Evolutionary conservation across 495 filamentous ascomycete species (phyloP).

Genomic region (Trypethelium eluteriae): DNA sequence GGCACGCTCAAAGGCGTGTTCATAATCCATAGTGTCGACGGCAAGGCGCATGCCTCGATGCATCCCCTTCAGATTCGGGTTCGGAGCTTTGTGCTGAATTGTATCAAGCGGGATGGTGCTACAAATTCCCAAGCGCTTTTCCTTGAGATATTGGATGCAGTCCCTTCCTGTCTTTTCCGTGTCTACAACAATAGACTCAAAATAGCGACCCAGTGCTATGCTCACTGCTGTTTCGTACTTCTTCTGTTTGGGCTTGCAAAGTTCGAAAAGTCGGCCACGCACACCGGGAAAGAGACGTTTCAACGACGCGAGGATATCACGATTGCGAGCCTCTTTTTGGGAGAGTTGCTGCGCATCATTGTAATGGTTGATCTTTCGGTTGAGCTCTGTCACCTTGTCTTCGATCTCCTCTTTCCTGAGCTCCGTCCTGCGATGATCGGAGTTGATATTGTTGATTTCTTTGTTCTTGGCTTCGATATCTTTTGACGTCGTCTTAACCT

Average conservation of each 20-base stretch:
- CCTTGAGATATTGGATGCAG: constrained; percentile 88
- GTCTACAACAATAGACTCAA: constrained; percentile 93
- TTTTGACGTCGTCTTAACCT: constrained; percentile 57
- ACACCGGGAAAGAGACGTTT: constrained; percentile 91
- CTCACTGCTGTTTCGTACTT: constrained; percentile 90
- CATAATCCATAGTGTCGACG: constrained; percentile 94
- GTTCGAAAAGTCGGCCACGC: constrained; percentile 78
- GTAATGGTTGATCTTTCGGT: constrained; percentile 71
- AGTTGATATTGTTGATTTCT: constrained; percentile 73
- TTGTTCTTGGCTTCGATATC: constrained; percentile 89
- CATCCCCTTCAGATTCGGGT: constrained; percentile 84
- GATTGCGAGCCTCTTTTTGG: constrained; percentile 66
- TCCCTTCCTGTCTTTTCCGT: constrained; percentile 89
- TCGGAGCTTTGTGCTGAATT: constrained; percentile 83
- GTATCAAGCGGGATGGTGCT: constrained; percentile 95
- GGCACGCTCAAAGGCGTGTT: constrained; percentile 75
- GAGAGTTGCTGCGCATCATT: constrained; percentile 75
- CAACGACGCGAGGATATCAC: constrained; percentile 72
- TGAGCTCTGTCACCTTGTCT: constrained; percentile 75
- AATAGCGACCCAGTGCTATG: constrained; percentile 84
- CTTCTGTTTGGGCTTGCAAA: constrained; percentile 93
- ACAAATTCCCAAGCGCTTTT: constrained; percentile 74
- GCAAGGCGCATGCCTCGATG: constrained; percentile 77
- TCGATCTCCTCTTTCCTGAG: constrained; percentile 80
- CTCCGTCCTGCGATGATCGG: constrained; percentile 69